These are phyloP conservation scores for Fragaria iinumae DNA, from an alignment of 306 rosid genomes.

Conservation along the genomic window DNA sequence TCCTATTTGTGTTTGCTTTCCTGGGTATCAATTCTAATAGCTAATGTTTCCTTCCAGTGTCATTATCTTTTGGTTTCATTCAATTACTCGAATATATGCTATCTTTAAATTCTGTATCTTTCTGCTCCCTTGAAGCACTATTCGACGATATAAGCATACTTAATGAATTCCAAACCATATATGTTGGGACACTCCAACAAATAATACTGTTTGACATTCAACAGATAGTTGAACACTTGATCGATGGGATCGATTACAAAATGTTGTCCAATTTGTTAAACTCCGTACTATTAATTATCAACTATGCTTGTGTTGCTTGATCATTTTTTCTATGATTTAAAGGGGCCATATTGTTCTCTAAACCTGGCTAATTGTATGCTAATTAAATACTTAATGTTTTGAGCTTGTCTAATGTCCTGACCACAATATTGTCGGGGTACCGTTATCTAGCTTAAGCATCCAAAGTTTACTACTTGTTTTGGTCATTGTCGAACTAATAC, in stretches of 20 bases:
- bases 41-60: slow-evolving; percentile 29
- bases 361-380: slow-evolving; percentile 3
- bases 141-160: slow-evolving; percentile 10
- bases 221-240: neutral
- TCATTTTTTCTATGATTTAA: neutral
- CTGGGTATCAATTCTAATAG: slow-evolving; percentile 2
- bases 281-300: neutral
- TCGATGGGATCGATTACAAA: slow-evolving; percentile 8
- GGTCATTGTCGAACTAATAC: neutral
- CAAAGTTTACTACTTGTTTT: neutral
- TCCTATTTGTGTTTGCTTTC: slow-evolving; percentile 27
- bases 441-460: neutral
- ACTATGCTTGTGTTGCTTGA: neutral
- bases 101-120: neutral
- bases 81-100: slow-evolving; percentile 33
- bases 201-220: neutral
- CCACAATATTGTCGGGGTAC: neutral
- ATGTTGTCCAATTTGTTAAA: slow-evolving; percentile 4
- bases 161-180: slow-evolving; percentile 5
- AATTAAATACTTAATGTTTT: neutral
- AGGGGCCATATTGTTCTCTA: slow-evolving; percentile 15
- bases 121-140: slow-evolving; percentile 13
- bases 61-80: slow-evolving; percentile 42
- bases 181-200: slow-evolving; percentile 17
- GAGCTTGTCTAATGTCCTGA: slow-evolving; percentile 10